Evolutionary conservation across 768 basidiomycete species (phyloP), one percentile per base, ranked within the genome.

Genomic region (Pleurotus eryngii): DNA sequence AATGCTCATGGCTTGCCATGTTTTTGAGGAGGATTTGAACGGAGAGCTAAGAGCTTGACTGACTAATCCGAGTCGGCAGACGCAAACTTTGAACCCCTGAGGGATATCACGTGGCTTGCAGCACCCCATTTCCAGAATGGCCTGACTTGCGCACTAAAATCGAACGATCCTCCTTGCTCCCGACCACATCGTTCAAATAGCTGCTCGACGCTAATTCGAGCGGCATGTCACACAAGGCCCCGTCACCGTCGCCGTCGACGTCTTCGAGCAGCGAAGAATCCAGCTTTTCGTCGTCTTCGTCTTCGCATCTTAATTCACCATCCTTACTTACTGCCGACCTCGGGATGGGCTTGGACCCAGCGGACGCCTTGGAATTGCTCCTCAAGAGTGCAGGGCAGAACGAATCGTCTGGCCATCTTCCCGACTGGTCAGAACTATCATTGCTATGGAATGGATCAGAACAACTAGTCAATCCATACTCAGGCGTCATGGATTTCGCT

Each of bases 281-380:
- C 49, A 35, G 61, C 54, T 51, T 62, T 18, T 59, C 64, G 22
- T 42, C 61, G 55, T 63, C 63, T 42, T 65, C 63, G 15, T 58
- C 63, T 49, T 57, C 62, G 8, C 65, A 64, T 37, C 51, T 54
- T 15, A 54, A 24, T 49, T 67, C 69, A 35, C 65, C 69, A 1
- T 60, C 49, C 20, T 43, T 59, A 26, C 71, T 74, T 68, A 64
- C 74, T 27, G 60, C 76, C 26, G 81, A 83, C 59, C 72, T 81
- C 43, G 72, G 69, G 14, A 70, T 85, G 50, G 26, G 26, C 38
- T 24, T 54, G 14, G 83, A 85, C 65, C 74, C 78, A 3, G 77
- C 76, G 0, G 84, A 87, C 68, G 82, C 82, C 3, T 75, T 86
- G 5, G 84, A 81, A 63, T 72, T 86, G 49, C 72, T 86, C 14